Evolutionary conservation across 257 asterid species (phyloP).

Genomic region (Galeopsis tetrahit): DNA sequence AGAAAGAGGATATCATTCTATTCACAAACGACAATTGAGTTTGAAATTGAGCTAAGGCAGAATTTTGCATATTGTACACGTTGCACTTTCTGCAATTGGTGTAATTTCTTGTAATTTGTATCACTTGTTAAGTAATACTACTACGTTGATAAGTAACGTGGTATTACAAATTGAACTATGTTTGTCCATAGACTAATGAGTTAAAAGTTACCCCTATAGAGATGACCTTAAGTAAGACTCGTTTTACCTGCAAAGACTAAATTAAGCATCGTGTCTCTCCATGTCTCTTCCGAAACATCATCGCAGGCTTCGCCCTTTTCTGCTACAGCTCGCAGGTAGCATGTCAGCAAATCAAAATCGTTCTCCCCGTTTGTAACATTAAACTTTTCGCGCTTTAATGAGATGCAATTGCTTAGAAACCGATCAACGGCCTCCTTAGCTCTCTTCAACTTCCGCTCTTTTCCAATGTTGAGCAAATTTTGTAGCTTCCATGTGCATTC

Average conservation of each 20-base stretch:
- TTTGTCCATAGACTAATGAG: too few species aligned
- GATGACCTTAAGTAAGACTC: too few species aligned
- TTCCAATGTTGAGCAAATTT: slow-evolving; percentile 37
- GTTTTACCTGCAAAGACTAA: slow-evolving; percentile 35
- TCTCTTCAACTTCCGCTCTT: not conserved
- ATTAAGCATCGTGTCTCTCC: slow-evolving; percentile 33
- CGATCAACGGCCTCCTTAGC: not conserved
- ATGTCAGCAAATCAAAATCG: slow-evolving; percentile 27
- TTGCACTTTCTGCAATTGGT: too few species aligned
- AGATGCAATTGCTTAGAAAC: slow-evolving; percentile 7
- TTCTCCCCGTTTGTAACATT: not conserved
- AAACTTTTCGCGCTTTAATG: slow-evolving; percentile 8
- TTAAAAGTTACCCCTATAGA: too few species aligned
- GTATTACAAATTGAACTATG: too few species aligned
- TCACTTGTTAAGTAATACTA: too few species aligned
- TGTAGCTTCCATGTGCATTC: slow-evolving; percentile 38
- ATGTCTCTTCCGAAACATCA: slow-evolving; percentile 2
- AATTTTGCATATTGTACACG: too few species aligned
- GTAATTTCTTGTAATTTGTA: too few species aligned
- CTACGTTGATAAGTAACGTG: too few species aligned
- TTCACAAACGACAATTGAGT: too few species aligned
- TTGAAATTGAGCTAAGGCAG: too few species aligned
- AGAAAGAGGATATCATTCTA: too few species aligned
- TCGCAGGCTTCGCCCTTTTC: slow-evolving; percentile 4
- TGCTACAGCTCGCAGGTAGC: slow-evolving; percentile 19